Base-by-base conservation (phyloP, 1,284 basidiomycete genomes). In the Veloporphyrellus conicus region DNA sequence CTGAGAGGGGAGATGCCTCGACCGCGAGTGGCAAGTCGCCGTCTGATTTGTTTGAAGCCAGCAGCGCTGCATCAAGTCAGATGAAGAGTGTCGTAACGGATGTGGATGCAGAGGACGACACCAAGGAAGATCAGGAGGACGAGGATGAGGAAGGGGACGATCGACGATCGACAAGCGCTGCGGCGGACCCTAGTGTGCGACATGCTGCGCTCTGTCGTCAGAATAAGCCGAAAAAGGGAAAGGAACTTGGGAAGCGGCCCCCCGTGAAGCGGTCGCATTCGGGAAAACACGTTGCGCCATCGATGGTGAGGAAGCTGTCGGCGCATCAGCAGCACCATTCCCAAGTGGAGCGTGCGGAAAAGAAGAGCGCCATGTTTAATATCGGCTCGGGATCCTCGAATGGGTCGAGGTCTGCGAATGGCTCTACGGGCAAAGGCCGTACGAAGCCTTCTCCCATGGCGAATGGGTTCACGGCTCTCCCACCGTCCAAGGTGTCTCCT, bases 341-440 rank as follows among this genome's bases (percentile, higher is more conserved):
- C 32, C 52, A 45, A 28, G 47, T 28, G 22, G 59, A 54, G 14
- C 53, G 53, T 35, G 50, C 38, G 23, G 51, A 55, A 25, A 66
- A 63, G 51, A 64, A 57, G 32, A 55, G 60, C 11, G 61, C 73
- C 12, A 68, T 70, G 57, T 81, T 82, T 53, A 78, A 80, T 54
- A 73, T 82, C 48, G 79, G 78, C 3, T 81, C 79, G 11, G 69
- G 71, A 50, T 79, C 78, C 25, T 75, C 76, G 29, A 77, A 75
- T 56, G 78, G 77, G 34, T 71, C 73, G 19, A 70, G 68, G 49
- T 68, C 68, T 4, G 66, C 66, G 41, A 60, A 39, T 48, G 58
- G 46, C 38, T 62, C 56, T 12, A 55, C 62, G 6, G 45, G 36
- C 42, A 61, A 48, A 32, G 46, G 48, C 11, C 50, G 37, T 20